Conservation (phyloP, 1,284 basidiomycete species). For the Xerocomus amazonicus region DNA sequence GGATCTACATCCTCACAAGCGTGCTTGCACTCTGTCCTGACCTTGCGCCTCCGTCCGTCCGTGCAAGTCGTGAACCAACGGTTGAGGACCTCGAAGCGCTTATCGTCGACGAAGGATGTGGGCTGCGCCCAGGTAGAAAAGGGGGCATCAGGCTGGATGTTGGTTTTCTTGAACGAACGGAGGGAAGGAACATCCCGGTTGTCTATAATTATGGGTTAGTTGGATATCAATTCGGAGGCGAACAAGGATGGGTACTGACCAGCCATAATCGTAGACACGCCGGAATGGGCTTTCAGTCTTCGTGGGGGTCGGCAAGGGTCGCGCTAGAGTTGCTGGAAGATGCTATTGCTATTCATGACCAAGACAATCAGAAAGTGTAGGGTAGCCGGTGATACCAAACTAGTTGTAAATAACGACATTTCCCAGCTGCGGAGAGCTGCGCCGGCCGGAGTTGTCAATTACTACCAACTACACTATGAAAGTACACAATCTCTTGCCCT, state of each 20-base stretch:
- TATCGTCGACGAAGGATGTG: slow-evolving; percentile 69
- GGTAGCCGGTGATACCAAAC: not conserved
- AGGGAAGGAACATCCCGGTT: slow-evolving; percentile 37
- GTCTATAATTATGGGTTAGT: slow-evolving; percentile 70
- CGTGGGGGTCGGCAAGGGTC: slow-evolving; percentile 6
- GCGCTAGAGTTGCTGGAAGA: not conserved
- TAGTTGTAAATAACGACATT: not conserved
- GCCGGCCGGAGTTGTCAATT: not conserved
- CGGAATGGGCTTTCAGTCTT: slow-evolving; percentile 9
- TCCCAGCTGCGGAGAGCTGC: not conserved
- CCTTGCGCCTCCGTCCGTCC: slow-evolving; percentile 58
- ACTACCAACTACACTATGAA: slow-evolving; percentile 25
- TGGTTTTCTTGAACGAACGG: slow-evolving; percentile 39
- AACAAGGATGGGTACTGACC: slow-evolving; percentile 6
- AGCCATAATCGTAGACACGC: not conserved
- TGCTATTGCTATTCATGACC: too few relatives aligned
- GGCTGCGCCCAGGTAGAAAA: slow-evolving; percentile 65
- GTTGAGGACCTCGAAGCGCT: slow-evolving; percentile 61
- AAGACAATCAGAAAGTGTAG: not conserved
- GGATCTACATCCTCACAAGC: slow-evolving; percentile 55
- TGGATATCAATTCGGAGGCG: slow-evolving; percentile 25
- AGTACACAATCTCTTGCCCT: slow-evolving; percentile 20
- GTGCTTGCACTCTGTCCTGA: slow-evolving; percentile 61
- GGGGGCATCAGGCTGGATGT: slow-evolving; percentile 69
- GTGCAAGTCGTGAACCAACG: slow-evolving; percentile 46